These are phyloP conservation scores for Spergularia bocconei DNA, from an alignment of 148 eudicot genomes.

Conservation along the genomic window DNA sequence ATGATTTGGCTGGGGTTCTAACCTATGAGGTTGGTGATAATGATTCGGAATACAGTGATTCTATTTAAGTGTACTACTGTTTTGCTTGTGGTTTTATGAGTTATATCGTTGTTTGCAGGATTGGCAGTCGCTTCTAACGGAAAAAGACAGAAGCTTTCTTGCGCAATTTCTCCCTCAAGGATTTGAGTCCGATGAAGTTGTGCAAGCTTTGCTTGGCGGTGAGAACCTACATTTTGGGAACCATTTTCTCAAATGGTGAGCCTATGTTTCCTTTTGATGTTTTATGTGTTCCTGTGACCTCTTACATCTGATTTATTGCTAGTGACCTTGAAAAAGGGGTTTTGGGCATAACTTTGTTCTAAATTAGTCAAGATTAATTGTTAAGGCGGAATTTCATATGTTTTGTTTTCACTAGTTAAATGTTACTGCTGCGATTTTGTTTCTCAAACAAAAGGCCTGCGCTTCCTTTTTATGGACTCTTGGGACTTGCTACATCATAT, in stretches of 20 bases:
- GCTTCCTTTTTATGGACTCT: background rate
- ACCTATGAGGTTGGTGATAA: conserved; percentile 59
- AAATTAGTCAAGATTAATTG: background rate
- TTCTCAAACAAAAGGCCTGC: background rate
- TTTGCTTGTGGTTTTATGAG: background rate
- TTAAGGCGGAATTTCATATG: background rate
- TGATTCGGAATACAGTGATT: background rate
- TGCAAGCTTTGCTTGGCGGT: conserved; percentile 62
- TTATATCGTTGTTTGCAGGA: conserved; percentile 39
- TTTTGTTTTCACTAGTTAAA: background rate
- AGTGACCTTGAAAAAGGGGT: background rate
- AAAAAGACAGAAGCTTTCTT: conserved; percentile 60
- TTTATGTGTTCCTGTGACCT: background rate
- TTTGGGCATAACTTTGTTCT: background rate
- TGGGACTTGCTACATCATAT: background rate
- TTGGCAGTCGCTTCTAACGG: conserved; percentile 71
- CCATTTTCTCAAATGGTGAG: conserved; percentile 70
- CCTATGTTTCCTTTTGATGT: conserved; percentile 8
- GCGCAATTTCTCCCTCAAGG: conserved; percentile 71
- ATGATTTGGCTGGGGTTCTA: conserved; percentile 56
- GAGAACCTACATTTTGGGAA: conserved; percentile 79
- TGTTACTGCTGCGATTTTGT: background rate
- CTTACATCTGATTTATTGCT: background rate
- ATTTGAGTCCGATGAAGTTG: conserved; percentile 40
- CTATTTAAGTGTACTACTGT: background rate